Base-by-base conservation (phyloP, 805 yeast species). In the Ogataea thermomethanolica region DNA sequence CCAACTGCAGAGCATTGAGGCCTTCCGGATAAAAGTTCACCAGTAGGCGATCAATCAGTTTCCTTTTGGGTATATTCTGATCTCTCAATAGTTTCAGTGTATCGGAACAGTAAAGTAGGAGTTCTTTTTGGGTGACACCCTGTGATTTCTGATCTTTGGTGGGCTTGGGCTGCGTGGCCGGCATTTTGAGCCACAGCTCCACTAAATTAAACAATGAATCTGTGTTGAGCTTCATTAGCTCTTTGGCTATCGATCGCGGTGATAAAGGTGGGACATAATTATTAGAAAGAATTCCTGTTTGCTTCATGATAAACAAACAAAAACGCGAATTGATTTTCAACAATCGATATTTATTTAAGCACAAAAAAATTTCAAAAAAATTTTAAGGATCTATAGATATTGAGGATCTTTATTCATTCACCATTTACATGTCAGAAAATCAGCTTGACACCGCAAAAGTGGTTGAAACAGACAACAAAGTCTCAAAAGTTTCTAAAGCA, bases 1-100 rank as follows among this genome's bases (percentile, higher is more conserved):
- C 81, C 29, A 79, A 54, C 54, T 85, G 95, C 12, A 79, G 65
- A 1, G 81, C 61, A 48, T 80, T 81, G 30, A 82, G 56, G 0
- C 88, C 88, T 5, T 59, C 50, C 1, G 71, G 62, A 74, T 85
- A 82, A 48, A 65, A 72, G 10, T 73, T 71, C 28, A 58, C 66
- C 7, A 76, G 44, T n/a, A 78, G 62, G 25, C 59, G 55, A 42
- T 78, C 78, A 5, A 78, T 62, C 15, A 67, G 46, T 33, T 55
- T 59, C 37, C 59, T 48, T 37, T 65, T 68, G 10, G 59, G 40
- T 1, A 41, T 37, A 15, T 43, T 50, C 37, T 37, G 35, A 33
- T 36, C 20, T 14, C 41, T 40, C 1, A 58, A 35, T 5, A 31
- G 22, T 5, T 32, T 28, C 5, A 54, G 20, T 7, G 51, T 37